Percentiles rank a stretch among this genome's conserved stretches.
Evolutionary conservation across 805 yeast genomes (phyloP).

Genomic region (Lipomyces oligophaga): DNA sequence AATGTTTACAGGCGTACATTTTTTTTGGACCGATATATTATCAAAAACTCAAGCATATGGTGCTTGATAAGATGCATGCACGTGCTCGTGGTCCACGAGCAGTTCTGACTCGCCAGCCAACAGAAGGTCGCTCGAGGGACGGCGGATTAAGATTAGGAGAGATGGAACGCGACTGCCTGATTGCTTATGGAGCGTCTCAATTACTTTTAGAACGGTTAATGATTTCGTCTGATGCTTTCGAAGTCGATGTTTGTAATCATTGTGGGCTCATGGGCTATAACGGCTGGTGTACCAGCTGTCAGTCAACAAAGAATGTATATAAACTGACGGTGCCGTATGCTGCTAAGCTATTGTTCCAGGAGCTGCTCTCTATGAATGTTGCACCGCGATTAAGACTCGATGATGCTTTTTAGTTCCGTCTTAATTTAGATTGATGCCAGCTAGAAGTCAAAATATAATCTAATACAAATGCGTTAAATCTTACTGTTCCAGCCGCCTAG

Average conservation of each 20-base stretch:
- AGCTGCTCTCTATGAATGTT: slow-evolving; percentile 95
- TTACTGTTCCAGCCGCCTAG: no score
- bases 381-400: slow-evolving; percentile 91
- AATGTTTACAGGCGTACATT: slow-evolving; percentile 92
- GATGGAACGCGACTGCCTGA: slow-evolving; percentile 99
- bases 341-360: slow-evolving; percentile 97
- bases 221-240: slow-evolving; percentile 97
- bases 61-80: slow-evolving; percentile 97
- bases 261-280: slow-evolving; percentile 98
- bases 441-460: no score
- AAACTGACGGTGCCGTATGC: slow-evolving; percentile 98
- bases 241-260: slow-evolving; percentile 86
- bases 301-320: slow-evolving; percentile 76
- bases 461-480: no score
- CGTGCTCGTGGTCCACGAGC: slow-evolving; percentile 99
- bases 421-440: no score
- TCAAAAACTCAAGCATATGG: slow-evolving; percentile 98
- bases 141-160: slow-evolving; percentile 99
- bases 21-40: slow-evolving; percentile 98
- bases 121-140: slow-evolving; percentile 98
- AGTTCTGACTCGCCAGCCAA: slow-evolving; percentile 94
- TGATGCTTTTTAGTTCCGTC: slow-evolving; percentile 44
- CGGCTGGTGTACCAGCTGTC: slow-evolving; percentile 97
- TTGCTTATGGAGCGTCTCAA: slow-evolving; percentile 98
- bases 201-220: slow-evolving; percentile 86